Evolutionary conservation across 768 basidiomycete species (phyloP).

Genomic region (Kwoniella sp.): DNA sequence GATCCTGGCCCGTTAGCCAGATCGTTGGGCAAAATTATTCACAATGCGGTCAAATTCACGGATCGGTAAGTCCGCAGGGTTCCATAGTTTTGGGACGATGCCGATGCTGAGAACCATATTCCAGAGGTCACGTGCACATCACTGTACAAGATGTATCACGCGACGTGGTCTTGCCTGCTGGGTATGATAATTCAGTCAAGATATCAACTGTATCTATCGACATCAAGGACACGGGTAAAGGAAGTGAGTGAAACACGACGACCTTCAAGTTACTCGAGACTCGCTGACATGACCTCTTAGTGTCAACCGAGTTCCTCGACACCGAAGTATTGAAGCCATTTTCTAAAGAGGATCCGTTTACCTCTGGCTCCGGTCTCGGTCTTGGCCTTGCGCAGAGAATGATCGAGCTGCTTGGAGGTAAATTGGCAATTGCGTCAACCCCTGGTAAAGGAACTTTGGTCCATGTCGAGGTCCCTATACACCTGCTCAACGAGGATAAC

Average conservation of each 20-base stretch:
- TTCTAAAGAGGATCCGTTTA: constrained; percentile 47
- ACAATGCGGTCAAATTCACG: constrained; percentile 52
- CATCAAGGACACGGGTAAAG: constrained; percentile 51
- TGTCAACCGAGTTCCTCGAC: constrained; percentile 48
- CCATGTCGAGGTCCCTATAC: constrained; percentile 48
- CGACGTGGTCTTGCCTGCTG: constrained; percentile 40
- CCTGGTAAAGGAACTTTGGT: constrained; percentile 45
- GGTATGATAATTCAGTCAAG: constrained; percentile 46
- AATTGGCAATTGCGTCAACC: constrained; percentile 44
- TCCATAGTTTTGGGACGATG: too few relatives aligned
- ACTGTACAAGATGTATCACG: constrained; percentile 50
- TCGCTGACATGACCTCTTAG: constrained; percentile 6
- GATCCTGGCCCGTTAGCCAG: constrained; percentile 44
- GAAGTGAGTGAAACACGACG: constrained; percentile 35
- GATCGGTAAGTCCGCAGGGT: constrained; percentile 13
- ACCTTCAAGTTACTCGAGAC: too few relatives aligned
- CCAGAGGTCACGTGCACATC: constrained; percentile 46
- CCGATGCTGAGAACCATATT: too few relatives aligned
- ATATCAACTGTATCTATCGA: constrained; percentile 45
- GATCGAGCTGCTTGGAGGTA: constrained; percentile 54
- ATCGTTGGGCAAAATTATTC: constrained; percentile 46
- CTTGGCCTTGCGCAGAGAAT: constrained; percentile 49
- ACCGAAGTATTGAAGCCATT: constrained; percentile 41
- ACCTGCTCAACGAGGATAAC: constrained; percentile 39
- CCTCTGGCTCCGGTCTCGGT: constrained; percentile 49